Percentiles rank a stretch among this genome's conserved stretches.
phyloP scores from a whole-genome alignment of 208 protist genomes.

The Trypanosoma conorhini region DNA sequence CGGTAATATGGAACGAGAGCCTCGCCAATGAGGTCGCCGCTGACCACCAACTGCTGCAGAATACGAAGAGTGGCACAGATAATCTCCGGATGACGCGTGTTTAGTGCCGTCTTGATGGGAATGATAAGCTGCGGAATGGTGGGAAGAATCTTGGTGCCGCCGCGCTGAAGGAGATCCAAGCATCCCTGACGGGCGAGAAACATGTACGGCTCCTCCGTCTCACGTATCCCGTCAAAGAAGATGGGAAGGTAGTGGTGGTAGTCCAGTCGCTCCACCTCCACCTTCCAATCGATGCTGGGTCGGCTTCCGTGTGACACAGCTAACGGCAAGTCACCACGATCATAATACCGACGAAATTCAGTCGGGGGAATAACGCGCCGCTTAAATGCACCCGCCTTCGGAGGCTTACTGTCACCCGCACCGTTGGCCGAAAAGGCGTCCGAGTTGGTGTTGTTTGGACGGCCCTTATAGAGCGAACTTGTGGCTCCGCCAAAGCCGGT shows the following conservation, averaged over 20 bases:
- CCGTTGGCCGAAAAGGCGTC: constrained; percentile 83
- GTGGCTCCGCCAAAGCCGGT: constrained; percentile 84
- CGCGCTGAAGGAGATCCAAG: constrained; percentile 95
- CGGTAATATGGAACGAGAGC: constrained; percentile 99
- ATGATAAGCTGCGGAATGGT: constrained; percentile 99
- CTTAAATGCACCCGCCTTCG: constrained; percentile 88
- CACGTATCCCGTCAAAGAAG: constrained; percentile 99
- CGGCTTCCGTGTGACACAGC: constrained; percentile 92
- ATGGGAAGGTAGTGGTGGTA: constrained; percentile 99
- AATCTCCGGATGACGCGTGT: constrained; percentile 98
- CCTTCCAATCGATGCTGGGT: constrained; percentile 95
- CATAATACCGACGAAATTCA: constrained; percentile 98
- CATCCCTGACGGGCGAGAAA: constrained; percentile 97
- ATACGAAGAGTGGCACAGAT: constrained; percentile 97
- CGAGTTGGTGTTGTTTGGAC: constrained; percentile 49
- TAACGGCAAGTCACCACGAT: constrained; percentile 98
- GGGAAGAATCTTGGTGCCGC: constrained; percentile 96
- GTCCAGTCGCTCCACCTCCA: constrained; percentile 98
- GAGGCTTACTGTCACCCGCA: constrained; percentile 75
- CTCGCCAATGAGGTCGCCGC: constrained; percentile 96
- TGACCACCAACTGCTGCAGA: constrained; percentile 97
- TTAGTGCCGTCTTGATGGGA: constrained; percentile 99
- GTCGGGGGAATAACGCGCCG: constrained; percentile 86
- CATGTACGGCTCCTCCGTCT: constrained; percentile 98
- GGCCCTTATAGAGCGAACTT: constrained; percentile 89